Conservation (phyloP, 495 filamentous ascomycete species). For the Penicillium mononematosum region DNA sequence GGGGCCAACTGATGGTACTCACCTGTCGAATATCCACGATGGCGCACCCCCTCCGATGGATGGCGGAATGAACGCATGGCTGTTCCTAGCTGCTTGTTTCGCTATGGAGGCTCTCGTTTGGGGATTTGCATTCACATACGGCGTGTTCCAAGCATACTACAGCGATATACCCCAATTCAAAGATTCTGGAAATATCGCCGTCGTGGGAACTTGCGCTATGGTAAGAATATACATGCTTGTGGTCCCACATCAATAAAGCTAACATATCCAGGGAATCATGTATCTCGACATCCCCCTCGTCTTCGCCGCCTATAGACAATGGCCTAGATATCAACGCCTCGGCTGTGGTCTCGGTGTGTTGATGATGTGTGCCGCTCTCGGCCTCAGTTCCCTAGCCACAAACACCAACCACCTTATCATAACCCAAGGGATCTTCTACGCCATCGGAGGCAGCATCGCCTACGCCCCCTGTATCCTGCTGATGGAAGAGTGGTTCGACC, state of each 20-base stretch:
- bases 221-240: constrained; percentile 5
- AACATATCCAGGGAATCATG: constrained; percentile 11
- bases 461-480: constrained; percentile 17
- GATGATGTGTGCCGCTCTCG: constrained; percentile 18
- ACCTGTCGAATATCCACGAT: constrained; percentile 24
- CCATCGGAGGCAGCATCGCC: constrained; percentile 17
- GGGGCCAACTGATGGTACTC: neutral
- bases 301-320: constrained; percentile 5
- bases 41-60: constrained; percentile 51
- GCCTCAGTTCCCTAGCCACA: constrained; percentile 16
- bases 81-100: constrained; percentile 59
- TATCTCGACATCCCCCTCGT: constrained; percentile 17
- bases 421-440: constrained; percentile 19
- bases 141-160: constrained; percentile 43
- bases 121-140: constrained; percentile 45
- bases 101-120: constrained; percentile 60
- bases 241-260: neutral
- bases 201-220: constrained; percentile 21
- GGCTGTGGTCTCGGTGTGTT: constrained; percentile 13
- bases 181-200: constrained; percentile 14
- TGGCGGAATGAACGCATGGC: constrained; percentile 59
- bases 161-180: constrained; percentile 27
- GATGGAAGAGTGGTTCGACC: constrained; percentile 23
- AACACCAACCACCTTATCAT: constrained; percentile 20
- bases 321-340: constrained; percentile 8